These are phyloP conservation scores for Mycoemilia scoparia DNA, from an alignment of 192 early-diverging fungal species.

Conservation along the genomic window DNA sequence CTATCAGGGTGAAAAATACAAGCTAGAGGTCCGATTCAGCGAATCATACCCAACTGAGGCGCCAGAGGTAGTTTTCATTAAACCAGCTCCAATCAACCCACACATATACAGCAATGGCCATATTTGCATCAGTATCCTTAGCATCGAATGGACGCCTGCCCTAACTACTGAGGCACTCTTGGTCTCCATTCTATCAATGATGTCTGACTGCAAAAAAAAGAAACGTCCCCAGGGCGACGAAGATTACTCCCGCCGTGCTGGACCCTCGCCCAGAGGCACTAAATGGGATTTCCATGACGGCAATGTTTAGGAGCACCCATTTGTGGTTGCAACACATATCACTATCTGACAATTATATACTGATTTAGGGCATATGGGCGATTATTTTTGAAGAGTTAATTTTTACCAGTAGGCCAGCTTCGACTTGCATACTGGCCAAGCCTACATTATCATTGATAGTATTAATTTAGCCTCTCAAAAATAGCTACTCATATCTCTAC, in stretches of 20 bases:
- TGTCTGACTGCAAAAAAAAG: conserved; percentile 69
- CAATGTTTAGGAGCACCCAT: too few species aligned
- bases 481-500: too few species aligned
- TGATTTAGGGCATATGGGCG: neutral
- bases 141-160: conserved; percentile 85
- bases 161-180: conserved; percentile 79
- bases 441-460: too few species aligned
- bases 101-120: conserved; percentile 88
- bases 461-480: too few species aligned
- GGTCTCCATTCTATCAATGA: conserved; percentile 79
- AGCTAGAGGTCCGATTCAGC: conserved; percentile 46
- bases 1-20: conserved; percentile 35
- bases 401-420: too few species aligned
- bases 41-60: conserved; percentile 54
- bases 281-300: neutral
- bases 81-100: conserved; percentile 47
- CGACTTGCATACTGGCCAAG: too few species aligned
- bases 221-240: conserved; percentile 6
- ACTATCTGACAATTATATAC: neutral
- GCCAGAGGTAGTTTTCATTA: conserved; percentile 48
- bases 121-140: conserved; percentile 90
- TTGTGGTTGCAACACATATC: neutral
- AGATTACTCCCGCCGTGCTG: neutral
- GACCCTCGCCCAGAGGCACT: neutral
- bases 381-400: too few species aligned